Evolutionary conservation across 768 basidiomycete genomes (phyloP), one percentile per base, ranked within the genome.

Genomic region (Dendrothele bispora): DNA sequence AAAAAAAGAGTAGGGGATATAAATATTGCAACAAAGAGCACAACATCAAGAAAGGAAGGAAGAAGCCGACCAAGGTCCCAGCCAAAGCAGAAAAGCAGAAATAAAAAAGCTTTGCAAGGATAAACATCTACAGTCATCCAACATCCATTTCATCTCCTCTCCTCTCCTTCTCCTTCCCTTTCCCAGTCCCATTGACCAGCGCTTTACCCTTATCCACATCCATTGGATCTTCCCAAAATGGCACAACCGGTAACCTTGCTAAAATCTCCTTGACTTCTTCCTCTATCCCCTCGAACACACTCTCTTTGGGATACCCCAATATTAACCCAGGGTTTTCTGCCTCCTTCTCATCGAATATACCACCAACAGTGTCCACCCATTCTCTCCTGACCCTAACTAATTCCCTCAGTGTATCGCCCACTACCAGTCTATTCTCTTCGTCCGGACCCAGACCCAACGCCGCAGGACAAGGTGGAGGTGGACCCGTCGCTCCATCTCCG

Each of bases 311-410:
- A 15, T 94, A 70, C n/a, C 88, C 90, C 70, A 78, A 88, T 58
- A 88, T 83, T 55, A 84, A 69, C 39, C 91, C 87, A 0, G 85
- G 84, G 38, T 62, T 66, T 48, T 75, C 74, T 57, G 64, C 63
- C 68, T 88, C 84, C 76, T 86, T 86, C 67, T 79, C 72, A 25
- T 87, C 84, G 57, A 98, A 92, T 49, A 87, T 75, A 5, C 69
- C 67, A 7, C 90, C 91, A 5, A 98, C 80, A 29, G 67, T 73
- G 41, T 88, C 80, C 18, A 92, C 86, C 84, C 92, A 94, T 55
- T 84, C 73, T 55, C 82, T 70, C 30, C 95, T 74, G 51, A 85
- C 88, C 55, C 81, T 79, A 14, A 98, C 83, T 24, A 93, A 74
- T 49, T 84, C 78, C 55, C 72, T 74, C 48, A 95, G 65, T 57